Evolutionary conservation across 163 green algal genomes (phyloP), one percentile per base, ranked within the genome.

Genomic region (Scenedesmus sp.): DNA sequence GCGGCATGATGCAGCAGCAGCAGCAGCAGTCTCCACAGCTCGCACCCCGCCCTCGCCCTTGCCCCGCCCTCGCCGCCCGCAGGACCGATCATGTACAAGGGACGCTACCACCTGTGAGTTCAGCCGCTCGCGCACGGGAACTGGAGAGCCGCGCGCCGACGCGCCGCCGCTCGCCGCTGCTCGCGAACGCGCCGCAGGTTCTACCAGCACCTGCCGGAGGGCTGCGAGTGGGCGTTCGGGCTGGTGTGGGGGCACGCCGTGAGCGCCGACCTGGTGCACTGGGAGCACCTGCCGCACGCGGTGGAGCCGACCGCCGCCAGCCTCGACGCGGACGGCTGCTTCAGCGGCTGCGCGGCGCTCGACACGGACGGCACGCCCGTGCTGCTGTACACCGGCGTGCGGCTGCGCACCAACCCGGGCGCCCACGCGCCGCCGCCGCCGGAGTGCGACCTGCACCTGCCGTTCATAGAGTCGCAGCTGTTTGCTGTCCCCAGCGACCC

Each of bases 201-300:
- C 63, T 96, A 94, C 50, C 91, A 96, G 79, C 86, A 96, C 74
- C 60, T 93, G 5, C 84, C 87, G 6, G 71, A 88, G 44, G 82
- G 83, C 4, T 94, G 87, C 67, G 75, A 86, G 53, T 96, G 91
- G 91, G 83, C 80, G 0, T 96, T 91, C 33, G 87, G 89, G 44
- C 89, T 96, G 6, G 83, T 93, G 2, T 96, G 92, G 92, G 91
- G 91, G 26, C 92, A 96, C 72, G 85, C 81, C n/a, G 84, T 92
- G 2, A 91, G 83, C 75, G n/a, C 50, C 0, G 91, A 96, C 69
- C 62, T 95, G 10, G 78, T 95, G 1, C 77, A 86, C 28, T 96
- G 92, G 92, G 56, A 88, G 75, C 87, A 92, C 74, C 73, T 93
- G 63, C 91, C 92, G 7, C 80, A 85, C 22, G 92, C 91, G 28